A percentile compares a stretch with the other conserved stretches of the same genome.
Conservation (phyloP, 192 early-diverging fungal genomes). For the Bifiguratus adelaidae region DNA sequence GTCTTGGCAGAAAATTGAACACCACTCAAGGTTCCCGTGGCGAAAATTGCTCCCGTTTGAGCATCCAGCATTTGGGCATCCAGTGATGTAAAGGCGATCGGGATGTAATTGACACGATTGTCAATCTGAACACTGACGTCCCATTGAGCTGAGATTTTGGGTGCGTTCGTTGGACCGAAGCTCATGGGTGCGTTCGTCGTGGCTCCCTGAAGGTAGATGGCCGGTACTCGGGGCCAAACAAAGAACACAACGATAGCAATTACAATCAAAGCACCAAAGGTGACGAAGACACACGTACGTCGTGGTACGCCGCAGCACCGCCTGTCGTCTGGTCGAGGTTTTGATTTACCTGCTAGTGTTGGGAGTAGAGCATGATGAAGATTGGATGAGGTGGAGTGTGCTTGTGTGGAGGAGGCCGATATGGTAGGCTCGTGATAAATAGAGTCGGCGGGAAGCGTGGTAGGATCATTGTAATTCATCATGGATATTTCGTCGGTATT, state of each 20-base stretch:
- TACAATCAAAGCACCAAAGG: neutral
- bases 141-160: constrained; percentile 1
- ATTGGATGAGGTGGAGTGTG: neutral
- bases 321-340: neutral
- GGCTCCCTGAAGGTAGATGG: neutral
- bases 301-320: neutral
- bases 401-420: neutral
- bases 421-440: neutral
- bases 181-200: neutral
- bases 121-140: constrained; percentile 7
- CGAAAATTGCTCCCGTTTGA: constrained; percentile 9
- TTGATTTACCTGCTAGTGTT: no score
- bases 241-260: neutral
- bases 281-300: neutral
- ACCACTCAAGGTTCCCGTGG: constrained; percentile 5
- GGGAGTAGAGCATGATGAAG: no score
- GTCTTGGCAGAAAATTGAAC: neutral
- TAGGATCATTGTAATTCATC: neutral
- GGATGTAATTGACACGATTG: constrained; percentile 11
- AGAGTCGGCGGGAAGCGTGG: neutral
- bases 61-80: constrained; percentile 5
- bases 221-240: neutral
- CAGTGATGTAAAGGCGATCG: constrained; percentile 6
- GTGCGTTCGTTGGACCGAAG: neutral
- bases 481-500: neutral